Conservation (phyloP, 768 basidiomycete species). For the Guyanaporus albipodus region DNA sequence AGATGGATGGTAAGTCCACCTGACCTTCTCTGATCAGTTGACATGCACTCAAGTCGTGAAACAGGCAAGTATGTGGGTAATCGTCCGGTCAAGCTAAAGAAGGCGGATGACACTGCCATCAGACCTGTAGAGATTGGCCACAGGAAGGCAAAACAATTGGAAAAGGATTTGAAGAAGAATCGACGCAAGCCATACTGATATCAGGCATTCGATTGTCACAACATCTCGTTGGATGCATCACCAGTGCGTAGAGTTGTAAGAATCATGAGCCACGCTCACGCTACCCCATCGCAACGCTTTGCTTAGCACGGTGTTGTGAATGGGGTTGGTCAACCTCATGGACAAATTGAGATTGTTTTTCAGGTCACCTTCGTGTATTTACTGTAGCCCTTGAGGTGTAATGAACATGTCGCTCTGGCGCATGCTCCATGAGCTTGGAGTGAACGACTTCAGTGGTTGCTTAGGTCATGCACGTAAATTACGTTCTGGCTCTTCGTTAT, state of each 20-base stretch:
- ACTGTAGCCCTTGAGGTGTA: conserved; percentile 2
- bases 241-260: conserved; percentile 29
- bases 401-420: neutral
- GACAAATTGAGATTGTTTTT: neutral
- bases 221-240: conserved; percentile 3
- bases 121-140: conserved; percentile 92
- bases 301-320: conserved; percentile 4
- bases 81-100: conserved; percentile 93
- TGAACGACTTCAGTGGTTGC: conserved; percentile 3
- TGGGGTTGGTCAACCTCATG: conserved; percentile 4
- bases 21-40: neutral
- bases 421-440: too few species aligned
- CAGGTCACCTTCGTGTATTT: neutral
- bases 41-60: conserved; percentile 3
- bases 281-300: conserved; percentile 7
- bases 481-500: neutral
- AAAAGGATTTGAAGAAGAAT: conserved; percentile 90
- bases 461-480: conserved; percentile 12
- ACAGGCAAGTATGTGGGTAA: conserved; percentile 98
- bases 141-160: conserved; percentile 85
- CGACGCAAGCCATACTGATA: conserved; percentile 75
- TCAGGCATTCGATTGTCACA: neutral
- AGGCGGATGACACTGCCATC: conserved; percentile 83
- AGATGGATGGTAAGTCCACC: conserved; percentile 84
- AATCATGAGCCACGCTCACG: conserved; percentile 24